Conservation (phyloP, 164 flowering plant species). For the Platanus orientalis region DNA sequence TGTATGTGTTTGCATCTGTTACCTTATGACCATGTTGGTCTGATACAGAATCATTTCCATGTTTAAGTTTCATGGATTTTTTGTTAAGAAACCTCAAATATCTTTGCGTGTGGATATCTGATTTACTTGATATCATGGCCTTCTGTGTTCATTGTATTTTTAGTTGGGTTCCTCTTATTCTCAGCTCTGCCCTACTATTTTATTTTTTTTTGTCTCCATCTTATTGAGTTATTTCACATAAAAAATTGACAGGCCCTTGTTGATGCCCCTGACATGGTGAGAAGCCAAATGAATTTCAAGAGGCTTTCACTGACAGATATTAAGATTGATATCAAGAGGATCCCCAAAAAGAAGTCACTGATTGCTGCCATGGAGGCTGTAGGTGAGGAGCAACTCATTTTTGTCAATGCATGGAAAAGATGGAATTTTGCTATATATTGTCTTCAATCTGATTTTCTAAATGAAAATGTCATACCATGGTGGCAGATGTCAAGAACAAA, state of each 20-base stretch:
- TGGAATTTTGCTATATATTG: not conserved
- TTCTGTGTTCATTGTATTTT: not conserved
- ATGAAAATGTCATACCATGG: not conserved
- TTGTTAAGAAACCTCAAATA: not conserved
- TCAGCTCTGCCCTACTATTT: too few relatives aligned
- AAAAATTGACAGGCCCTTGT: slow-evolving; percentile 61
- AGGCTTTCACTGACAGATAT: slow-evolving; percentile 86
- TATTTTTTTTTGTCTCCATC: not conserved
- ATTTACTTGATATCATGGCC: not conserved
- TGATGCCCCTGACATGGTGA: slow-evolving; percentile 88
- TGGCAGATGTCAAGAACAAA: slow-evolving; percentile 78
- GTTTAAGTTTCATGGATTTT: too few relatives aligned
- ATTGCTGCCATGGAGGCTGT: slow-evolving; percentile 88
- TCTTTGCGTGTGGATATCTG: too few relatives aligned
- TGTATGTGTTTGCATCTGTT: too few relatives aligned
- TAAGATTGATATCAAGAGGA: slow-evolving; percentile 73
- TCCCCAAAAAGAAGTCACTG: slow-evolving; percentile 74
- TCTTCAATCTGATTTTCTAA: not conserved
- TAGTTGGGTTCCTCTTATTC: too few relatives aligned
- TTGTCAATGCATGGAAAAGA: not conserved
- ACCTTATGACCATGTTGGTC: too few relatives aligned
- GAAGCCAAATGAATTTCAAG: slow-evolving; percentile 89
- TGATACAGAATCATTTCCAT: too few relatives aligned
- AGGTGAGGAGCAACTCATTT: slow-evolving; percentile 34
- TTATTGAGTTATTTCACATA: not conserved